These are phyloP conservation scores for Coprinopsis sp. DNA, from an alignment of 768 basidiomycete genomes.

Conservation along the genomic window DNA sequence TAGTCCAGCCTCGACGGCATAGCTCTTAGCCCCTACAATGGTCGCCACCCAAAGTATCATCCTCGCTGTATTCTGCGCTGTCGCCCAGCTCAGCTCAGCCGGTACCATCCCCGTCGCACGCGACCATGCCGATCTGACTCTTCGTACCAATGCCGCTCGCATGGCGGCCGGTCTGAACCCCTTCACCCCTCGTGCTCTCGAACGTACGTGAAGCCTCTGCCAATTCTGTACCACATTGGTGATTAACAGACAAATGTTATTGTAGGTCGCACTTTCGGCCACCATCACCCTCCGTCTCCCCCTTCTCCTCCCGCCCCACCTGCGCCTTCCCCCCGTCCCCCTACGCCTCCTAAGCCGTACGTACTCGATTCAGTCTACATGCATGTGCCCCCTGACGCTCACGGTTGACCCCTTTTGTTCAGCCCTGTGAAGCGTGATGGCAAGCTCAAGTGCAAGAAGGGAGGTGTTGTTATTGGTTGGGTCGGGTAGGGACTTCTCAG, in stretches of 20 bases:
- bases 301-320: too few species aligned
- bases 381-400: not conserved
- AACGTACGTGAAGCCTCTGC: not conserved
- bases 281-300: too few species aligned
- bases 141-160: constrained; percentile 10
- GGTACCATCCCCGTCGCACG: constrained; percentile 1
- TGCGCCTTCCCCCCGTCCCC: too few species aligned
- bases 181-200: not conserved
- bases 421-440: constrained; percentile 2
- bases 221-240: not conserved
- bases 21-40: too few species aligned
- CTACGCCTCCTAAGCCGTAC: constrained; percentile 5
- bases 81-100: constrained; percentile 6
- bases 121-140: not conserved
- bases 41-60: constrained; percentile 1
- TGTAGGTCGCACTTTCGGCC: not conserved
- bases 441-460: constrained; percentile 11
- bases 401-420: not conserved
- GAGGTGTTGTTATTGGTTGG: constrained; percentile 2
- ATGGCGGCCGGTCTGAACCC: constrained; percentile 9
- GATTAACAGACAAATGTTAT: not conserved
- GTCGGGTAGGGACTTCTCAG: constrained; percentile 5
- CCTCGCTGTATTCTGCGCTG: constrained; percentile 7
- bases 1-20: too few species aligned
- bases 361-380: not conserved